phyloP scores from a whole-genome alignment of 1,284 basidiomycete genomes.

The Neolentinus lepideus region DNA sequence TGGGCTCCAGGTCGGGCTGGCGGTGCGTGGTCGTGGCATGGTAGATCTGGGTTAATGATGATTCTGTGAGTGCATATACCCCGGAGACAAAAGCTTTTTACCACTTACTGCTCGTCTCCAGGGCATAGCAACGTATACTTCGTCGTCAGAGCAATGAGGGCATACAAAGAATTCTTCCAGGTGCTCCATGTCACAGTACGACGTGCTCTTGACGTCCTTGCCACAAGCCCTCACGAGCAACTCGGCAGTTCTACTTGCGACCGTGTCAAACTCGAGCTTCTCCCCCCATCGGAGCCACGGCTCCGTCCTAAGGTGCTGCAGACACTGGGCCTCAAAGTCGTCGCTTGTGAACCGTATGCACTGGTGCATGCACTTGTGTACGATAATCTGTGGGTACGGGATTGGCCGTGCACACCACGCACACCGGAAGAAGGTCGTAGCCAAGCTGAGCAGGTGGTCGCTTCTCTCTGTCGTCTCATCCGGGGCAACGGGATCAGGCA shows the following conservation, averaged over 20 bases:
- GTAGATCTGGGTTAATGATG: background rate
- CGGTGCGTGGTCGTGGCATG: background rate
- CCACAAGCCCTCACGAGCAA: background rate
- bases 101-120: background rate
- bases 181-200: background rate
- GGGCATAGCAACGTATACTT: background rate
- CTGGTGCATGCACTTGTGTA: background rate
- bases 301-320: background rate
- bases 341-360: background rate
- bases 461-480: background rate
- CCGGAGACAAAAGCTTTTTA: background rate
- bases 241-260: background rate
- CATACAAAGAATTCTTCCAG: background rate
- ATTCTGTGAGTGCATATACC: background rate
- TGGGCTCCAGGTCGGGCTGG: background rate
- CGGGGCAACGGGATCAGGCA: background rate
- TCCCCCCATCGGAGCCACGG: background rate
- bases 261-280: background rate
- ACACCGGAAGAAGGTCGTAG: background rate
- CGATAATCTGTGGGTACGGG: background rate
- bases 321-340: background rate
- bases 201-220: background rate
- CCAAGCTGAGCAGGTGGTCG: background rate
- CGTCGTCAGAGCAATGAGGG: background rate
- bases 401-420: background rate